Percentiles rank a stretch among this genome's conserved stretches.
phyloP scores from a whole-genome alignment of 192 early-diverging fungal species.

The Tieghemiomyces parasiticus region DNA sequence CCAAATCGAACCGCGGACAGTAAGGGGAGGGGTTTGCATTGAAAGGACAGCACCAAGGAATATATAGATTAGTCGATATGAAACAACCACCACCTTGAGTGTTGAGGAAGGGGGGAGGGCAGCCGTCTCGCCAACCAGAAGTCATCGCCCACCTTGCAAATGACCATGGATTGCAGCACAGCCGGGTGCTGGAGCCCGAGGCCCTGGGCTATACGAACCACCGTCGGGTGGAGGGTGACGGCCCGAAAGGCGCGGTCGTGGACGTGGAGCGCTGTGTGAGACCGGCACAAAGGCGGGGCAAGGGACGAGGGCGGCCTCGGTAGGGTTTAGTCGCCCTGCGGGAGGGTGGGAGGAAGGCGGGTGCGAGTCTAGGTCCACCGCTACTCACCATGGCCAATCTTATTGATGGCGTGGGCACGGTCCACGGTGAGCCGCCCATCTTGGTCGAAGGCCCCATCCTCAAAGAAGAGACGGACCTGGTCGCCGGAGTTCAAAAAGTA shows the following conservation, averaged over 20 bases:
- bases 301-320: no score
- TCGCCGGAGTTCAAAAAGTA: conserved; percentile 81
- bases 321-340: no score
- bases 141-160: conserved; percentile 65
- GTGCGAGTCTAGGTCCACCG: no score
- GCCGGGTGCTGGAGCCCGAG: conserved; percentile 56
- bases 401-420: conserved; percentile 62
- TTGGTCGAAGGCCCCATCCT: conserved; percentile 60
- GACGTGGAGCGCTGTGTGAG: conserved; percentile 58
- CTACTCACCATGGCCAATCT: conserved; percentile 71
- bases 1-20: no score
- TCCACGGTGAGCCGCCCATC: conserved; percentile 43
- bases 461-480: conserved; percentile 79
- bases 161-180: conserved; percentile 83
- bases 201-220: conserved; percentile 35
- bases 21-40: no score
- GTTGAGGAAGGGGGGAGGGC: no score
- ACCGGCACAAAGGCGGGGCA: no score
- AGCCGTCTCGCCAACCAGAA: no score
- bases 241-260: conserved; percentile 54
- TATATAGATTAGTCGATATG: no score
- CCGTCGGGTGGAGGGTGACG: conserved; percentile 37
- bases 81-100: no score
- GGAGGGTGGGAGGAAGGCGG: no score
- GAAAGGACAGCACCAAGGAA: no score